Evolutionary conservation across 2,329 filamentous ascomycete species (phyloP), one percentile per base, ranked within the genome.

Genomic region (Xylaria multiplex): DNA sequence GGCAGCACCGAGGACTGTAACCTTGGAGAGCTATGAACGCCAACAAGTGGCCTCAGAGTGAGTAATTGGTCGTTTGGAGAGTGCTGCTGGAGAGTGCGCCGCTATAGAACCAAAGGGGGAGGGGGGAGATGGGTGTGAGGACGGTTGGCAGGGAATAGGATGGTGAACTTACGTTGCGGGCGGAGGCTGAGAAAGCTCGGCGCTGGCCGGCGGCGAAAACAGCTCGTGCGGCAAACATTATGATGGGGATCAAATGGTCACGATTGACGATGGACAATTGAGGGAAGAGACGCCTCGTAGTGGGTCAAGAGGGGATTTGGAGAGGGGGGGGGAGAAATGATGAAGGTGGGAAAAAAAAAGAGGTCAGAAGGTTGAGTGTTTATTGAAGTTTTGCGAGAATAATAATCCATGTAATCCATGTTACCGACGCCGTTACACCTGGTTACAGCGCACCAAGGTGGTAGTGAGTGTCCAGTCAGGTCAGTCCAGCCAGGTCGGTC

Each of bases 1-100:
- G 78, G 91, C 91, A 75, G 96, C 96, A 86, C 96, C 96, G 81
- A 98, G 92, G 75, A 99, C 93, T 79, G 94, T 90, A 77, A 99
- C 96, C 89, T 98, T 98, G 84, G 94, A 96, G 79, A 93, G 89
- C 96, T 99, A 69, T 50, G 52, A 42, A 37, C 48, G 52, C 24
- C 53, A 53, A 45, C 52, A 53, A 52, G 70, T 57, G 67, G 69
- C 60, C 57, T 67, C 64, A 63, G 62, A 49, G 52, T 66, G 40
- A 61, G 59, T 46, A 58, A 59, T 65, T 59, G 35, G 35, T 13
- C 35, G 35, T 27, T 5, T 27, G 27, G 5, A 35, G 6, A 35
- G 59, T 22, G 49, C 56, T 27, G 35, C 2, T 43, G n/a, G 27
- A 9, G 30, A 19, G 22, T 22, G 9, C n/a, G n/a, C n/a, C n/a